phyloP scores from a whole-genome alignment of 192 early-diverging fungal species.

The Entomortierella beljakovae region DNA sequence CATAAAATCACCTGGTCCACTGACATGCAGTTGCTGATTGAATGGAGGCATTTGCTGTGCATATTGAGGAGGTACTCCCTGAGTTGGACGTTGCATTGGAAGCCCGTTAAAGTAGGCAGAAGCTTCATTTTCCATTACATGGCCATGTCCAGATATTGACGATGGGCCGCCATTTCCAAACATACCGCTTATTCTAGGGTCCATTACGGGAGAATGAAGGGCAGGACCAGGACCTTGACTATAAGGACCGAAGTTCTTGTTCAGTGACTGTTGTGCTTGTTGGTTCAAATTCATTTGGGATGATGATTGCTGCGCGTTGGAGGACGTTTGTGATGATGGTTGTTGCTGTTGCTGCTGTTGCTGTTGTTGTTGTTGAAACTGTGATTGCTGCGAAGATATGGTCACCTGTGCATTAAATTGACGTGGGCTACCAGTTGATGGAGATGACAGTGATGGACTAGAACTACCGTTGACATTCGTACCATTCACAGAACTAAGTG shows the following conservation, averaged over 20 bases:
- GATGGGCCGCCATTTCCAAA: conserved; percentile 38
- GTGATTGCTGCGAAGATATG: conserved; percentile 8
- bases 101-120: conserved; percentile 42
- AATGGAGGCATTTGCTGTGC: conserved; percentile 49
- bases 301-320: neutral
- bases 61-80: conserved; percentile 41
- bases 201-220: conserved; percentile 44
- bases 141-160: conserved; percentile 30
- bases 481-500: conserved; percentile 29
- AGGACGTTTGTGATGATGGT: neutral
- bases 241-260: conserved; percentile 47
- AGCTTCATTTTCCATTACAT: conserved; percentile 32
- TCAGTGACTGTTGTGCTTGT: conserved; percentile 21
- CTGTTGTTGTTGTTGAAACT: conserved; percentile 14
- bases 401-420: conserved; percentile 29
- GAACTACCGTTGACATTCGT: conserved; percentile 25
- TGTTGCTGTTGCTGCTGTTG: conserved; percentile 25
- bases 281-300: conserved; percentile 16
- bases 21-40: conserved; percentile 51
- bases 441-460: conserved; percentile 42
- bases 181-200: conserved; percentile 37
- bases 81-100: conserved; percentile 42
- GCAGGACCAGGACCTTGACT: conserved; percentile 30
- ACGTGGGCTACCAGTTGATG: conserved; percentile 34
- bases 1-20: conserved; percentile 50